phyloP scores from a whole-genome alignment of 371 early-diverging fungal species.

The Mortierella sp. region DNA sequence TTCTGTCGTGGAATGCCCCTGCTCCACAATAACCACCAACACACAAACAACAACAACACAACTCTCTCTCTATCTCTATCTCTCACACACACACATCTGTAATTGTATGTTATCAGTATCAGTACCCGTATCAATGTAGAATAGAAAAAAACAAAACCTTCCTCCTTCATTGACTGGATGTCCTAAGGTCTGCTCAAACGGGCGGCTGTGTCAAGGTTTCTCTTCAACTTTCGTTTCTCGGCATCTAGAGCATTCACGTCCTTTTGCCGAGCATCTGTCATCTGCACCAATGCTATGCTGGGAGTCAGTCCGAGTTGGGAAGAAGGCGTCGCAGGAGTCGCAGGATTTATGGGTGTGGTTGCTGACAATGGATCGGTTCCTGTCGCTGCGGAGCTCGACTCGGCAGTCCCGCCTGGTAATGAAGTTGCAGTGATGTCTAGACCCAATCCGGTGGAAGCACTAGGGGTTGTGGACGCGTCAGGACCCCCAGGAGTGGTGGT shows the following conservation, averaged over 20 bases:
- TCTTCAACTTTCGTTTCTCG: conserved; percentile 30
- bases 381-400: neutral
- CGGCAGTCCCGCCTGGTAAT: neutral
- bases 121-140: neutral
- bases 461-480: neutral
- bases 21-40: too few species aligned
- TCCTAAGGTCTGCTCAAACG: conserved; percentile 26
- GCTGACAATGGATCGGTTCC: conserved; percentile 1
- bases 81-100: too few species aligned
- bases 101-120: too few species aligned
- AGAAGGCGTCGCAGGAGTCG: conserved; percentile 30
- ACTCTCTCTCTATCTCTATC: neutral
- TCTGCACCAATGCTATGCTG: conserved; percentile 20
- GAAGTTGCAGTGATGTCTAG: neutral
- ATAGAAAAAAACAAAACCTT: neutral
- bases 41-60: too few species aligned
- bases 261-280: conserved; percentile 48
- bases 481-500: too few species aligned
- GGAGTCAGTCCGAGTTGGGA: neutral
- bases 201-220: conserved; percentile 23
- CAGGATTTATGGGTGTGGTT: conserved; percentile 1
- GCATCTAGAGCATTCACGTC: conserved; percentile 29
- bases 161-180: neutral
- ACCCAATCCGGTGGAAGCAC: conserved; percentile 15
- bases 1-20: too few species aligned